Conservation (phyloP, 2,329 filamentous ascomycete genomes). For the Cordyceps militaris region DNA sequence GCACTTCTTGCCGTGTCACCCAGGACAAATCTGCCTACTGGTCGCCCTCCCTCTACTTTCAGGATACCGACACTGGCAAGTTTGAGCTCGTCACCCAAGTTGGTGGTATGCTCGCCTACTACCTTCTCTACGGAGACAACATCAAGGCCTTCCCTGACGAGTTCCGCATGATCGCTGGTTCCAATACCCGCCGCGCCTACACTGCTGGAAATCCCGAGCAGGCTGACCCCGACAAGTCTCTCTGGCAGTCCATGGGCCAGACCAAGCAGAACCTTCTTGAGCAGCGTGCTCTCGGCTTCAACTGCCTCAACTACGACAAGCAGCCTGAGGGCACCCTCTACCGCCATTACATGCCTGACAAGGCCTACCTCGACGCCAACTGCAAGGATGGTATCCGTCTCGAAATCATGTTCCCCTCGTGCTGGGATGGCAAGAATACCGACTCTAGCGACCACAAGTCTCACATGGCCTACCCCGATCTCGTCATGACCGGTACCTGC, state of each 20-base stretch:
- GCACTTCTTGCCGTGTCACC: conserved; percentile 73
- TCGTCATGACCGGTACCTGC: conserved; percentile 71
- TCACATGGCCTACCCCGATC: conserved; percentile 71
- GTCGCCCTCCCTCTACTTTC: conserved; percentile 73
- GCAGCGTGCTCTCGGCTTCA: conserved; percentile 86
- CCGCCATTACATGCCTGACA: conserved; percentile 76
- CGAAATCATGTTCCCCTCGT: conserved; percentile 83
- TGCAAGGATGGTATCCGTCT: conserved; percentile 76
- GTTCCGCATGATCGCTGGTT: conserved; percentile 79
- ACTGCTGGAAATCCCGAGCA: conserved; percentile 59
- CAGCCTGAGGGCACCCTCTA: conserved; percentile 65
- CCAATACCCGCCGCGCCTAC: conserved; percentile 61
- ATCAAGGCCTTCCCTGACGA: conserved; percentile 67
- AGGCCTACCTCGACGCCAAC: conserved; percentile 70
- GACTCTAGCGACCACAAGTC: conserved; percentile 49
- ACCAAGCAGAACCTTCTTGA: conserved; percentile 60
- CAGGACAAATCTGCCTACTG: conserved; percentile 88
- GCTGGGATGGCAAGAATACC: conserved; percentile 67
- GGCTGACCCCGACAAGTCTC: conserved; percentile 58
- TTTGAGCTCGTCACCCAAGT: conserved; percentile 64
- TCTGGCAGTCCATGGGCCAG: conserved; percentile 57
- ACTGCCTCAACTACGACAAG: conserved; percentile 77
- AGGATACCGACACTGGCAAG: conserved; percentile 55
- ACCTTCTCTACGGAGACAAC: conserved; percentile 62
- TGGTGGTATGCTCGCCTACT: conserved; percentile 88